Evolutionary conservation across 2,329 filamentous ascomycete species (phyloP), one percentile per base, ranked within the genome.

Genomic region (Neopestalotiopsis sp.): DNA sequence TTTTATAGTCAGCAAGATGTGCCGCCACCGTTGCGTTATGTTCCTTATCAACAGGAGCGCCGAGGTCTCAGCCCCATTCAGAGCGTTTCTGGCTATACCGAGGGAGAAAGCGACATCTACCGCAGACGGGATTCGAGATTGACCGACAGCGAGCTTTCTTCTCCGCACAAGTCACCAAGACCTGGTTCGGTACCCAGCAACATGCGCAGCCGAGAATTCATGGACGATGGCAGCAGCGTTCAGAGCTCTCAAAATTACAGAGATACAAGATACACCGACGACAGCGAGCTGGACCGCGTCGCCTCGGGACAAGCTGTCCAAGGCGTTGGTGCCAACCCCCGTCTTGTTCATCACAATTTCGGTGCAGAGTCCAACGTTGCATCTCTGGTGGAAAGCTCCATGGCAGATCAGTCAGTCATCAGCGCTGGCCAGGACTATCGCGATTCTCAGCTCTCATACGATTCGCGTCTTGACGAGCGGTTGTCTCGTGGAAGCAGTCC

Each of bases 341-440:
- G 93, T 72, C 91, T 94, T 75, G 87, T 97, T 3, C 90, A 94
- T 74, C 90, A 89, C 1, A 89, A 89, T 1, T 77, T 90, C 42
- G 94, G 88, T 2, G 90, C 97, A 0, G 95, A 98, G 79, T 98
- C 95, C 14, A 93, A 92, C 10, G 95, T 98, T 12, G 95, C 95
- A 7, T 98, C 95, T 17, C 84, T 98, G 6, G 83, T 91, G 1
- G 92, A 96, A 74, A 94, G 94, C 20, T 95, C 94, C 0, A 83
- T 87, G 79, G 78, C 89, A 17, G 87, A 89, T 4, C 87, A 87
- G 65, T 97, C 94, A 2, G 88, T 91, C 13, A 78, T 97, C 66
- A 95, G 81, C 14, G 78, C 78, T 74, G 83, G 84, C n/a, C 84
- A 86, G 71, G 84, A 87, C 32, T 86, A 85, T 70, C 73, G 80